These are phyloP conservation scores for Alternaria gaisen DNA, from an alignment of 2,329 filamentous ascomycete genomes.

Conservation along the genomic window DNA sequence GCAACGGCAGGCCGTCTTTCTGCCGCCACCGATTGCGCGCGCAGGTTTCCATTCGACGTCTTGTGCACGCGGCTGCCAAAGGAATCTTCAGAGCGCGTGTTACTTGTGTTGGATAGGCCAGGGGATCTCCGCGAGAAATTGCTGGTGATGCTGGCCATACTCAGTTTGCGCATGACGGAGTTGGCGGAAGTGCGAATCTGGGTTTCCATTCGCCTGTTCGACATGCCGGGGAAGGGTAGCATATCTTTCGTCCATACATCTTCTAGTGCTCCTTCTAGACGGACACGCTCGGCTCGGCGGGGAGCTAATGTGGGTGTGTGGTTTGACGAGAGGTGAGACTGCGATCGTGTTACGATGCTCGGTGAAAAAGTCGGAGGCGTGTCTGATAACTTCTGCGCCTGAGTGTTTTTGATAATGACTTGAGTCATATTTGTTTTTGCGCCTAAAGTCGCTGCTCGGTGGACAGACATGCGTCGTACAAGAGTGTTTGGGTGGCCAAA, in stretches of 20 bases:
- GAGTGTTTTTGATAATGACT: constrained; percentile 87
- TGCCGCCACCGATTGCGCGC: constrained; percentile 31
- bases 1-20: constrained; percentile 35
- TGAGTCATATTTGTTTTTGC: constrained; percentile 74
- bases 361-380: constrained; percentile 55
- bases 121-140: constrained; percentile 77
- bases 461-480: constrained; percentile 77
- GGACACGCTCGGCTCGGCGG: constrained; percentile 75
- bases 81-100: constrained; percentile 49
- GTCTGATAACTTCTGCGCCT: constrained; percentile 67
- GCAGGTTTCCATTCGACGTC: constrained; percentile 37
- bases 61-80: constrained; percentile 40
- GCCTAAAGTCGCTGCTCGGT: constrained; percentile 77
- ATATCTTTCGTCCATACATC: constrained; percentile 87
- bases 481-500: constrained; percentile 75
- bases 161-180: constrained; percentile 87
- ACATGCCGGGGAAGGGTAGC: constrained; percentile 85
- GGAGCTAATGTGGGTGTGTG: constrained; percentile 77
- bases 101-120: constrained; percentile 60
- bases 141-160: constrained; percentile 79
- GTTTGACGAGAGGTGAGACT: constrained; percentile 76
- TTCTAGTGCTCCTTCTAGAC: constrained; percentile 75
- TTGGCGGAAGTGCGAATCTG: constrained; percentile 81
- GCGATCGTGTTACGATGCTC: constrained; percentile 76
- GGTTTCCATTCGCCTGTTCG: constrained; percentile 71